Percentiles rank a stretch among this genome's conserved stretches.
Evolutionary conservation across 208 protist species (phyloP).

Genomic region (Crithidia brevicula): DNA sequence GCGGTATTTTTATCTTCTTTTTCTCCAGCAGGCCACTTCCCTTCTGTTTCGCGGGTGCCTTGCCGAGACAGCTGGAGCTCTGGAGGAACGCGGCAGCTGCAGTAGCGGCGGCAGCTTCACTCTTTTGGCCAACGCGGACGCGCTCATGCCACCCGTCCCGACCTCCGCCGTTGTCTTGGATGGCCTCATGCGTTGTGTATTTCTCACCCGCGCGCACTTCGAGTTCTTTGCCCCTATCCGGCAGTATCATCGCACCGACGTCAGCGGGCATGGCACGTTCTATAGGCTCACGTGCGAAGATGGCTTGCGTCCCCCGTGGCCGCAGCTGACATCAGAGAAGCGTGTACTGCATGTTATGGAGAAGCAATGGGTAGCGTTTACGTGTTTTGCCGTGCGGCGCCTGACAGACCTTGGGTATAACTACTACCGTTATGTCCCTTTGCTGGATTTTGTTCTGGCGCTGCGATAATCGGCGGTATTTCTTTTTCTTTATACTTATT

Average conservation of each 20-base stretch:
- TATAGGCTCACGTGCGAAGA: background rate
- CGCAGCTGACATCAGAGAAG: background rate
- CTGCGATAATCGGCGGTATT: background rate
- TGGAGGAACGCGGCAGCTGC: background rate
- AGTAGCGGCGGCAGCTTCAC: too few species aligned
- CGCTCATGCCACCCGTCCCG: slow-evolving; percentile 5
- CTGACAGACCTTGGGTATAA: background rate
- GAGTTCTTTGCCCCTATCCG: background rate
- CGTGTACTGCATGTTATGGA: background rate
- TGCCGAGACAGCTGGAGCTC: background rate
- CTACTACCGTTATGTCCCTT: slow-evolving; percentile 11
- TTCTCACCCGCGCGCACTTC: slow-evolving; percentile 1
- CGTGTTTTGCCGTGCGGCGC: background rate
- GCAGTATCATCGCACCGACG: background rate
- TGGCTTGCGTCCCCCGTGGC: background rate
- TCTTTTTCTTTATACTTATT: background rate
- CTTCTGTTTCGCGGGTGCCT: slow-evolving; percentile 25
- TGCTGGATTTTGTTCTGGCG: slow-evolving; percentile 20
- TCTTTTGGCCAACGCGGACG: too few species aligned
- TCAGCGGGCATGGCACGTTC: background rate
- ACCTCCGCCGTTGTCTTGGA: slow-evolving; percentile 15
- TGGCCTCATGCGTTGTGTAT: slow-evolving; percentile 2
- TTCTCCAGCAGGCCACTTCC: slow-evolving; percentile 10
- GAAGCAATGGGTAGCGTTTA: slow-evolving; percentile 24
- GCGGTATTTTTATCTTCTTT: slow-evolving; percentile 13